Conservation (phyloP, 345 rosid genomes). For the Eutrema heterophyllum region DNA sequence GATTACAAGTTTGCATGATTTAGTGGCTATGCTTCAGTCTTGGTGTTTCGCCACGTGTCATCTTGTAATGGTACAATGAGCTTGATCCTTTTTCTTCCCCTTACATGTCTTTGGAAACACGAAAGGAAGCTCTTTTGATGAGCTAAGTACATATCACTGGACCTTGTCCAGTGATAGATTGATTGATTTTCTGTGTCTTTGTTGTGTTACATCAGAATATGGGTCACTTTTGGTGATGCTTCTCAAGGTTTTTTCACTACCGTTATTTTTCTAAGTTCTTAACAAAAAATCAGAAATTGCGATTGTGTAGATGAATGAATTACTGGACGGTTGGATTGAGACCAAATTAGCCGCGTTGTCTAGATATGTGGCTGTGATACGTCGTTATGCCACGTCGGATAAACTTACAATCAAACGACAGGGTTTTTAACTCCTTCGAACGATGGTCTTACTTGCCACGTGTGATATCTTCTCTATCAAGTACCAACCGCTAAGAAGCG, state of each 20-base stretch:
- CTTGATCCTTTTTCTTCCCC: constrained; percentile 24
- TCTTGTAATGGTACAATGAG: constrained; percentile 14
- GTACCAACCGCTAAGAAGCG: constrained; percentile 4
- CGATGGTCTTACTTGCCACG: constrained; percentile 14
- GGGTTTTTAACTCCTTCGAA: not conserved
- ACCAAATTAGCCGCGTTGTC: not conserved
- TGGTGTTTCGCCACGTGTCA: constrained; percentile 33
- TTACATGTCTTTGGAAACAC: not conserved
- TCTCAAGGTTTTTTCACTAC: not conserved
- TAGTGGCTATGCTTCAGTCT: constrained; percentile 38
- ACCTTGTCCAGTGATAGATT: too few species aligned
- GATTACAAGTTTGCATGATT: constrained; percentile 33
- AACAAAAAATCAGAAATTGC: too few species aligned
- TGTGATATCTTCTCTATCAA: constrained; percentile 25
- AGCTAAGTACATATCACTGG: not conserved
- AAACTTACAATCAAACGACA: not conserved
- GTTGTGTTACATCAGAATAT: not conserved
- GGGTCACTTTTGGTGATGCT: not conserved
- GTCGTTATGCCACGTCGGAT: not conserved
- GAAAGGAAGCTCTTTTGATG: not conserved
- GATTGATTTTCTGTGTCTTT: not conserved
- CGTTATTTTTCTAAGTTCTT: not conserved
- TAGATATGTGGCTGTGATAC: constrained; percentile 6
- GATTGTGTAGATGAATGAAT: not conserved
- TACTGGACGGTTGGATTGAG: too few species aligned